Evolutionary conservation across 139 green algal genomes (phyloP).

Genomic region (Gonium pectorale): DNA sequence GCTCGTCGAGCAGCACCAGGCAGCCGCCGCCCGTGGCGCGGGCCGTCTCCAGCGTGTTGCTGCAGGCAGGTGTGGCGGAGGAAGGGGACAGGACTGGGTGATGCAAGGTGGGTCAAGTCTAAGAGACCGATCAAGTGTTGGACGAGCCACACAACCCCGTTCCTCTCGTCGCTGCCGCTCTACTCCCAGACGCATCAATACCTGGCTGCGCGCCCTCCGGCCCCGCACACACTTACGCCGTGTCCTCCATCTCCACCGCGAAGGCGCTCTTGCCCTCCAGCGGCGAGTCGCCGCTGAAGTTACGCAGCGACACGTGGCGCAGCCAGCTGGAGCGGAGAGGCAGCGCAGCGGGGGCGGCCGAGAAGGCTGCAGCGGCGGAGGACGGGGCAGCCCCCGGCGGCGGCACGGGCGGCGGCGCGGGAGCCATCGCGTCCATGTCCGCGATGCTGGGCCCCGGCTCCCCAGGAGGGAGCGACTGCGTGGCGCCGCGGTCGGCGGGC

Average conservation of each 20-base stretch:
- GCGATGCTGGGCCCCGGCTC: too few relatives aligned
- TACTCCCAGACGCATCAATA: background rate
- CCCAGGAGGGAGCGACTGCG: background rate
- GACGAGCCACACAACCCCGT: too few relatives aligned
- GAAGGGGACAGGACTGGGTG: too few relatives aligned
- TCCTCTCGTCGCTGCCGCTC: too few relatives aligned
- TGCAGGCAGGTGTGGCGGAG: background rate
- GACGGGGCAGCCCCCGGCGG: too few relatives aligned
- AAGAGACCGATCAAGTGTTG: too few relatives aligned
- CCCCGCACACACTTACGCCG: conserved; percentile 48
- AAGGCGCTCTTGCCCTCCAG: conserved; percentile 87
- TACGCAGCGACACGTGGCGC: conserved; percentile 10
- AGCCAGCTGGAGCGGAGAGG: too few relatives aligned
- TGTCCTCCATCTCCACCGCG: conserved; percentile 88
- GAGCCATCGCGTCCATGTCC: too few relatives aligned
- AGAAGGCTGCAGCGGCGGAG: too few relatives aligned
- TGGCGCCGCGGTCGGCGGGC: conserved; percentile 44
- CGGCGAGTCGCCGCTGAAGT: conserved; percentile 87
- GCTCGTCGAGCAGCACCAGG: conserved; percentile 92
- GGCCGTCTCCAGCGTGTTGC: conserved; percentile 3
- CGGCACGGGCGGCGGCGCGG: too few relatives aligned
- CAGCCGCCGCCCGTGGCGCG: conserved; percentile 31
- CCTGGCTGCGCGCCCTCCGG: background rate
- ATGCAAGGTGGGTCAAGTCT: too few relatives aligned
- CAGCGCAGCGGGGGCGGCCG: too few relatives aligned